Base-by-base conservation (phyloP, 371 early-diverging fungal species). In the Mortierella polycephala region DNA sequence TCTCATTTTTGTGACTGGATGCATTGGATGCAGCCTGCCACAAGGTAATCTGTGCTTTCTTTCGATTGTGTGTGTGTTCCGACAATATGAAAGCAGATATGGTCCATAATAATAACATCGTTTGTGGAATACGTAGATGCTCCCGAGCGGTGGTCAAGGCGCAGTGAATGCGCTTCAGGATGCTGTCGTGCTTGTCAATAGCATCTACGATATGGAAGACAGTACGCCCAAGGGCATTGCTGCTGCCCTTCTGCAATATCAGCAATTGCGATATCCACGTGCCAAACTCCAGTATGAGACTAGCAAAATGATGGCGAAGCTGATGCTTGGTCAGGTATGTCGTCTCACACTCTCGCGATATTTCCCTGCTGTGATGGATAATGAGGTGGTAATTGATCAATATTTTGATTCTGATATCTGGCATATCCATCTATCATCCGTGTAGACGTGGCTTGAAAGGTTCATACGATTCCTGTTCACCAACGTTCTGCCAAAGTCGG, bases 81-180 rank as follows among this genome's bases (percentile, higher is more conserved):
- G 7, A 44, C 7, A 7, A 44, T 8, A 7, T 40, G 23, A 11
- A 10, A 20, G 5, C 41, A 58, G 7, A 11, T 39, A 16, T 44
- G 40, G 16, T n/a, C 47, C 44, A 41, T 45, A 7, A 18, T 44
- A n/a, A 18, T 44, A 18, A 39, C n/a, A n/a, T 44, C n/a, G 30
- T 30, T 30, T 30, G 30, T 30, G 30, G 30, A 30, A 30, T 30
- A 30, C 47, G 47, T 47, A 47, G 65, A 71, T 71, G 65, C 41
- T 64, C 18, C 65, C 65, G 18, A 60, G 60, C n/a, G 71, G 60
- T 5, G 73, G 73, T 21, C 62, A 62, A 52, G 73, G 73, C 0
- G 64, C 64, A 11, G 55, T 56, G 14, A 54, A 21, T 21, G 64
- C 64, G 0, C 44, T 64, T 3, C 64, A 56, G 30, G 64, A 64